Evolutionary conservation across 1,284 basidiomycete species (phyloP), one percentile per base, ranked within the genome.

Genomic region (Microbotryomycetes sp.): DNA sequence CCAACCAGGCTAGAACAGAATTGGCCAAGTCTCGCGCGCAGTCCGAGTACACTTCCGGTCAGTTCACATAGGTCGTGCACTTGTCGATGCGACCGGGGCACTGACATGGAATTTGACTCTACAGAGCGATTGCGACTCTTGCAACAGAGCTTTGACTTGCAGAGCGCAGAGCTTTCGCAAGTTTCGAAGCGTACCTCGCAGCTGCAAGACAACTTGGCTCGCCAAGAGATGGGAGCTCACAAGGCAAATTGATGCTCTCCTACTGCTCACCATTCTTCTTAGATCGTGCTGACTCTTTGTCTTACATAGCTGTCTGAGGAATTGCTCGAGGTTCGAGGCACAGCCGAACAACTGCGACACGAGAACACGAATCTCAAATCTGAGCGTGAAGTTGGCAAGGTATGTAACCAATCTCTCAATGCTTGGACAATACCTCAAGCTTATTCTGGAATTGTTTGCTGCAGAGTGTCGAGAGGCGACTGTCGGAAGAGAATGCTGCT

Each of bases 381-480:
- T 0, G 93, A 97, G 80, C 92, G 90, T 79, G 87, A 86, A 71
- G 87, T 92, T 48, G 91, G 87, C 87, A 88, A 89, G 84, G 89
- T 88, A 56, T 55, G 84, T 74, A 32, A 4, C 4, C 49, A 19
- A 49, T 3, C 4, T 31, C 22, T 56, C 29, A 29, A 19, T 16
- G 9, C 26, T 22, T 5, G 25, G 29, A 16, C 16, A 28, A n/a
- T 56, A 3, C 26, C 2, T 45, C 29, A n/a, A 6, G 32, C 14
- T 55, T 19, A 3, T 0, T 36, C 19, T 26, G n/a, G 29, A 5
- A 30, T 19, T 23, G 9, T 32, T 32, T 23, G 25, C 16, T 50
- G 6, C 59, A 79, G 89, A 84, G 83, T 65, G 81, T 87, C 16
- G 88, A 93, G 81, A 73, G 72, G 46, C 84, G 91, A 16, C 80